Evolutionary conservation across 202 grass and related monocot genomes (phyloP), one percentile per base, ranked within the genome.

Genomic region (Musa balbisiana): DNA sequence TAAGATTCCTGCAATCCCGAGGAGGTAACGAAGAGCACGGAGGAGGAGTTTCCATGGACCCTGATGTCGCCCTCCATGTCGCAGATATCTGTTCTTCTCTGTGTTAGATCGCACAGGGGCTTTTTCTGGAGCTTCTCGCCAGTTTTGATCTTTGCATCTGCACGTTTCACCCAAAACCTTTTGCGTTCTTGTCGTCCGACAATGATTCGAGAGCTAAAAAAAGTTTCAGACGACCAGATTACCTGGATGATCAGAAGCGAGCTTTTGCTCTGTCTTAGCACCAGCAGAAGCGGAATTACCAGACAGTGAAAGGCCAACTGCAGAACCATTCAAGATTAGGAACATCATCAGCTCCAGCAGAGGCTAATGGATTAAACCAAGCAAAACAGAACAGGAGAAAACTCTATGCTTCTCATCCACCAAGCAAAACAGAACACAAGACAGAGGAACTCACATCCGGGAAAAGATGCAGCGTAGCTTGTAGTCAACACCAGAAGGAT

Each of bases 91-190:
- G 82, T 87, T 51, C 89, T 64, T 9, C 80, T 84, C 53, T 89
- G 78, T 10, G 84, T 85, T 13, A 85, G 73, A 74, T 96, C 89
- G 68, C 92, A 92, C 76, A 91, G 73, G 2, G 86, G 88, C 77
- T 89, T 89, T 22, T 69, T 65, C 49, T 29, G 76, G 25, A 53
- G 27, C 74, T n/a, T 74, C 68, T 66, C 53, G 22, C 62, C 13
- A 24, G 6, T 51, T 50, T 70, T 0, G 2, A 2, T 75, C 5
- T 9, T 12, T 11, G 29, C 29, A 10, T 76, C 74, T 22, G 55
- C 56, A 51, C 1, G n/a, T 21, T 33, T 22, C 58, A 6, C 33
- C 33, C 33, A 43, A 43, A 43, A 43, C 33, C 33, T n/a, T 20
- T n/a, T 60, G 19, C 17, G 19, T 58, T 5, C 13, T 5, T 4